Conservation (phyloP, 495 filamentous ascomycete species). For the Xylaria intraflava region DNA sequence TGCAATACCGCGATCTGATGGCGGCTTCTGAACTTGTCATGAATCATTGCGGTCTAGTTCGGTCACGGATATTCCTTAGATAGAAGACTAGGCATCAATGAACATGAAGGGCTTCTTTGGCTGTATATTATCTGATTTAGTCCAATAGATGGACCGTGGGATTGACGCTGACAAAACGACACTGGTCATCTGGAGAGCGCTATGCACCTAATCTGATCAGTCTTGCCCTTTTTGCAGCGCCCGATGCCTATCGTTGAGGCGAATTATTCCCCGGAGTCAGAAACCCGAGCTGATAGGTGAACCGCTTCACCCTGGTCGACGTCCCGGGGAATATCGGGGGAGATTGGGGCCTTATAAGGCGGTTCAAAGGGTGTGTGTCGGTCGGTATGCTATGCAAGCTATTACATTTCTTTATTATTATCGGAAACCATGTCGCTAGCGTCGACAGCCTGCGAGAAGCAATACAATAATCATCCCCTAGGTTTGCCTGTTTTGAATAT, state of each 20-base stretch:
- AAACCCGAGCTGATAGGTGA: not conserved
- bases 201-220: slow-evolving; percentile 8
- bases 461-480: not conserved
- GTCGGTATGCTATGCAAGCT: not conserved
- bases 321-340: not conserved
- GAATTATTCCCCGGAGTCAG: not conserved
- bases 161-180: not conserved
- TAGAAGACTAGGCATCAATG: slow-evolving; percentile 19
- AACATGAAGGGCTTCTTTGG: slow-evolving; percentile 23
- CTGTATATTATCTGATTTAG: slow-evolving; percentile 33
- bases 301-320: not conserved
- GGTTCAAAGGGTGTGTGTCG: not conserved
- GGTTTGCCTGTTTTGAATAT: too few relatives aligned
- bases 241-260: not conserved
- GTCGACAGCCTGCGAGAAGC: not conserved
- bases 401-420: not conserved
- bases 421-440: not conserved
- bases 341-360: not conserved
- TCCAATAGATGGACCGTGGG: slow-evolving; percentile 21
- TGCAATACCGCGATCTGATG: slow-evolving; percentile 2
- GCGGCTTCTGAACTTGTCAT: slow-evolving; percentile 1
- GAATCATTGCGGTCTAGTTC: slow-evolving; percentile 18
- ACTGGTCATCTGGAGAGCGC: slow-evolving; percentile 5
- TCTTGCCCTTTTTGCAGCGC: not conserved
- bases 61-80: slow-evolving; percentile 18